Conservation (phyloP, 1,139 yeast species). For the Taiozyma sp. region DNA sequence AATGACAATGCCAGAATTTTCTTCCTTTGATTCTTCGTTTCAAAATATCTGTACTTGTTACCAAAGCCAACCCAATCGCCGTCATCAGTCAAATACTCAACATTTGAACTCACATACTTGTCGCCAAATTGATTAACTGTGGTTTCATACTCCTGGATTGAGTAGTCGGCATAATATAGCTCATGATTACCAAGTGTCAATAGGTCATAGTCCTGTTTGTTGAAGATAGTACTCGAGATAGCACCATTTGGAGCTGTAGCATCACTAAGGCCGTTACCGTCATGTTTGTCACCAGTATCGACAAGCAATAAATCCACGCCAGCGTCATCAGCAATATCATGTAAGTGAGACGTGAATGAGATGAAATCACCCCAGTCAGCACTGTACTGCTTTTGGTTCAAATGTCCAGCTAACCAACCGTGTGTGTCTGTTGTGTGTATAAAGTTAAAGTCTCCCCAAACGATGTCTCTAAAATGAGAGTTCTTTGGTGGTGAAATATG, state of each 20-base stretch:
- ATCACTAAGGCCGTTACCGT: constrained; percentile 86
- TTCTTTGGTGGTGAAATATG: constrained; percentile 20
- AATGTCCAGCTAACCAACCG: constrained; percentile 91
- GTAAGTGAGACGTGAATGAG: constrained; percentile 55
- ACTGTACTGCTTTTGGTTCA: constrained; percentile 66
- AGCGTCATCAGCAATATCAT: constrained; percentile 35
- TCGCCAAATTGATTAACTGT: constrained; percentile 59
- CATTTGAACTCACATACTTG: constrained; percentile 75
- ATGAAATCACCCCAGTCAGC: constrained; percentile 94
- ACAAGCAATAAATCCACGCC: constrained; percentile 65
- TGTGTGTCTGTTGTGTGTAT: constrained; percentile 95
- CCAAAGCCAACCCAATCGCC: constrained; percentile 64
- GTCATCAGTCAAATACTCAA: constrained; percentile 48
- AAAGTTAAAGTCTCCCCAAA: constrained; percentile 73
- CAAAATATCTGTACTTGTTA: constrained; percentile 55
- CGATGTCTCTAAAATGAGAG: constrained; percentile 38
- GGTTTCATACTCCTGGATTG: constrained; percentile 59
- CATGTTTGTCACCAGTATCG: constrained; percentile 93
- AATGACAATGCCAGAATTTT: constrained; percentile 73
- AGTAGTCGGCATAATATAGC: constrained; percentile 65
- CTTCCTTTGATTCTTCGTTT: constrained; percentile 48
- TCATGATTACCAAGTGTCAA: constrained; percentile 93
- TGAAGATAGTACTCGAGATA: constrained; percentile 58
- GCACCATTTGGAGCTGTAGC: constrained; percentile 70
- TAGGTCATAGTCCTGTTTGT: constrained; percentile 66